Conservation (phyloP, 306 rosid genomes). For the Acacia confusa region DNA sequence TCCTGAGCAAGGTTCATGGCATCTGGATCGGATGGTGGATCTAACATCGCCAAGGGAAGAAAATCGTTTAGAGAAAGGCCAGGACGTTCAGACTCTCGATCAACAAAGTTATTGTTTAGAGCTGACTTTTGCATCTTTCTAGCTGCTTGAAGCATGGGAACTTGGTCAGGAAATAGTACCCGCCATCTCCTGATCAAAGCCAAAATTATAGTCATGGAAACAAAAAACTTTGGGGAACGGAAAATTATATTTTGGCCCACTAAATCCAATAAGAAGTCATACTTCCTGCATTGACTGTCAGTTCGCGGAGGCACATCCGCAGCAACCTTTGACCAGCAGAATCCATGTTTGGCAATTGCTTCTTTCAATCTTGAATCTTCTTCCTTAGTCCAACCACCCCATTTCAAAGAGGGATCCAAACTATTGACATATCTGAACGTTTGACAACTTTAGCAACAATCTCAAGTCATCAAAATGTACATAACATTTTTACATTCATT, state of each 20-base stretch:
- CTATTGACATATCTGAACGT: conserved; percentile 62
- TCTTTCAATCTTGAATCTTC: conserved; percentile 76
- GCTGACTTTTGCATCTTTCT: conserved; percentile 63
- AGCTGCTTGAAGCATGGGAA: conserved; percentile 65
- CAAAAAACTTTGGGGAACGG: background rate
- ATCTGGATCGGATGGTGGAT: conserved; percentile 31
- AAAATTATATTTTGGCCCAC: background rate
- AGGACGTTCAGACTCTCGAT: conserved; percentile 86
- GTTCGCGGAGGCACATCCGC: conserved; percentile 79
- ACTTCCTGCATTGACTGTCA: conserved; percentile 94
- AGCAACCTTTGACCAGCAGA: conserved; percentile 94
- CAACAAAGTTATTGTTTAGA: conserved; percentile 73
- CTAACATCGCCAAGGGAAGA: conserved; percentile 45
- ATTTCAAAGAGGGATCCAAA: conserved; percentile 36
- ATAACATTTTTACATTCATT: background rate
- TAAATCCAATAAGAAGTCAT: conserved; percentile 27
- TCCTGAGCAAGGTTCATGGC: conserved; percentile 30
- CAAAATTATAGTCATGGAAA: conserved; percentile 11
- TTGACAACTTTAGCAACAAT: conserved; percentile 28
- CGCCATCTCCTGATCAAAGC: conserved; percentile 79
- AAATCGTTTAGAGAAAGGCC: conserved; percentile 65
- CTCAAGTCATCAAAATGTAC: conserved; percentile 16
- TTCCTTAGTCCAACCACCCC: conserved; percentile 77
- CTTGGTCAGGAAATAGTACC: conserved; percentile 68
- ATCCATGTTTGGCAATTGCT: conserved; percentile 73